Evolutionary conservation across 441 rosid genomes (phyloP).

Genomic region (Aquilaria agallochum): DNA sequence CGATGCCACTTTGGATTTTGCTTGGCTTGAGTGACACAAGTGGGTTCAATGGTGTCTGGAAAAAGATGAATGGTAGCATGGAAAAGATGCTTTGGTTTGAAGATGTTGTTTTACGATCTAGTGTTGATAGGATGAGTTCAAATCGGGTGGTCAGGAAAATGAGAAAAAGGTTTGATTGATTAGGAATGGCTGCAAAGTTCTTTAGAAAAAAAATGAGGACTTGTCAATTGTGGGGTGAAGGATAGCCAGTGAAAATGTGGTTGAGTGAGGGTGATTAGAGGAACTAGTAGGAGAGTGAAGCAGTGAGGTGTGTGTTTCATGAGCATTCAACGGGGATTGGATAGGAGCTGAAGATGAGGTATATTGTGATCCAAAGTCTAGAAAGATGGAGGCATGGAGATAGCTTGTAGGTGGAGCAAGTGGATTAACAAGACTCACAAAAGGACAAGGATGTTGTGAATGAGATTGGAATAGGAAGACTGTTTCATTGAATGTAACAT

Average conservation of each 20-base stretch:
- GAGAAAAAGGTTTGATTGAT: background rate
- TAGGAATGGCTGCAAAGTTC: background rate
- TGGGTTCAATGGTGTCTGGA: background rate
- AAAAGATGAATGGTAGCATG: background rate
- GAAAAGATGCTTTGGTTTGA: background rate
- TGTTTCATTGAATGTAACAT: background rate
- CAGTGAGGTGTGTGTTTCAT: background rate
- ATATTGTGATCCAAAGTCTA: background rate
- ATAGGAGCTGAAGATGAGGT: background rate
- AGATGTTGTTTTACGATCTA: background rate
- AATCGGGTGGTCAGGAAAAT: background rate
- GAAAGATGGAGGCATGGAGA: background rate
- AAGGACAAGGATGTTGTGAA: background rate
- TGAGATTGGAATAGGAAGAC: background rate
- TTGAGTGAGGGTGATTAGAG: background rate
- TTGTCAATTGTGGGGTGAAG: background rate
- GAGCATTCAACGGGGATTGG: background rate
- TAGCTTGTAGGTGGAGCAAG: background rate
- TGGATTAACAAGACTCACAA: background rate
- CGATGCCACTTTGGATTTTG: background rate
- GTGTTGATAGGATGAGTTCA: background rate
- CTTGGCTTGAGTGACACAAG: background rate
- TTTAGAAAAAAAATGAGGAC: background rate
- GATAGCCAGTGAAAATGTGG: background rate
- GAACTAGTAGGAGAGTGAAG: background rate